Evolutionary conservation across 176 grass and related monocot species (phyloP).

Genomic region (Bothriochloa decipiens): DNA sequence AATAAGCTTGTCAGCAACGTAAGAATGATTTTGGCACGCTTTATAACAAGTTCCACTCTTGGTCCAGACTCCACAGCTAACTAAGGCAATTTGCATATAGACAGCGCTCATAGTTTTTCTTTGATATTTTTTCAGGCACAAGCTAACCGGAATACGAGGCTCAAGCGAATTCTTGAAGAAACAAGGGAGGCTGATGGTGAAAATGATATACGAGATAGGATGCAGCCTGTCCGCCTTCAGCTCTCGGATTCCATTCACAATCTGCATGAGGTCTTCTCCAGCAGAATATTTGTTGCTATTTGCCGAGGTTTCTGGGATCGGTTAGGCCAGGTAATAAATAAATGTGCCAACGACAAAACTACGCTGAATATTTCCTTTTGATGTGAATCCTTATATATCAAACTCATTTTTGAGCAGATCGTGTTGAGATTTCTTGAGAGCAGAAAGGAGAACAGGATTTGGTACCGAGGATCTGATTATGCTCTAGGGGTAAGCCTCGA

Average conservation of each 20-base stretch:
- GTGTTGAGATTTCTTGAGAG: constrained; percentile 89
- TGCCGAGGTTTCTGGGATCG: constrained; percentile 89
- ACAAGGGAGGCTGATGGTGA: constrained; percentile 85
- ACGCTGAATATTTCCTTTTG: background rate
- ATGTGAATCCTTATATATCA: constrained; percentile 5
- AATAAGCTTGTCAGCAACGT: constrained; percentile 88
- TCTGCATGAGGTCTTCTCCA: constrained; percentile 77
- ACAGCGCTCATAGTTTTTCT: constrained; percentile 11
- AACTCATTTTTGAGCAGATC: constrained; percentile 59
- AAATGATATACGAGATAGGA: constrained; percentile 79
- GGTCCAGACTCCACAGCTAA: background rate
- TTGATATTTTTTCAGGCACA: constrained; percentile 57
- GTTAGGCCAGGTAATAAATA: constrained; percentile 77
- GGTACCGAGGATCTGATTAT: constrained; percentile 80
- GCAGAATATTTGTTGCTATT: constrained; percentile 89
- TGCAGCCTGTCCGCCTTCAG: constrained; percentile 71
- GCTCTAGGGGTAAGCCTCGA: constrained; percentile 72
- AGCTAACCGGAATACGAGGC: constrained; percentile 64
- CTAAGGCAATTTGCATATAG: constrained; percentile 10
- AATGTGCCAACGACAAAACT: background rate
- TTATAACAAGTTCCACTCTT: background rate
- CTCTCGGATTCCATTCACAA: constrained; percentile 81
- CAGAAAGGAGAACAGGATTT: constrained; percentile 94
- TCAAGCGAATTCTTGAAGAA: constrained; percentile 89
- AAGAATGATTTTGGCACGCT: constrained; percentile 36